Evolutionary conservation across 768 basidiomycete genomes (phyloP).

Genomic region (Ramaria rubella): DNA sequence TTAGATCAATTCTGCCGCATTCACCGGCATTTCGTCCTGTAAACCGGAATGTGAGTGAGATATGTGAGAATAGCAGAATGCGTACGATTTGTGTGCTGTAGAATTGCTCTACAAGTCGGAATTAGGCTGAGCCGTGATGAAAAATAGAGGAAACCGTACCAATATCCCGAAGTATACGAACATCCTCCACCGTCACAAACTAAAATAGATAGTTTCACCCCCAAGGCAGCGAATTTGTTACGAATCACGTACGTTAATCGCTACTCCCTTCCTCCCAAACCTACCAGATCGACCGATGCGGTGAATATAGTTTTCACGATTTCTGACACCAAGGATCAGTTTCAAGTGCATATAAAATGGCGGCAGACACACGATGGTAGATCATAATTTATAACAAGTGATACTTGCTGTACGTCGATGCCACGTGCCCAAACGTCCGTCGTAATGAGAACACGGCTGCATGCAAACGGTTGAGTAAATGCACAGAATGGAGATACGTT

Average conservation of each 20-base stretch:
- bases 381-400: slow-evolving; percentile 95
- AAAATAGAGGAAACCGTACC: slow-evolving; percentile 43
- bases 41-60: slow-evolving; percentile 20
- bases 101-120: slow-evolving; percentile 67
- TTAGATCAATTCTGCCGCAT: slow-evolving; percentile 95
- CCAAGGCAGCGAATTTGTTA: neutral
- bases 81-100: slow-evolving; percentile 90
- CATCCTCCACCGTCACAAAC: slow-evolving; percentile 94
- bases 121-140: neutral
- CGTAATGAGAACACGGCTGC: slow-evolving; percentile 86
- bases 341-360: slow-evolving; percentile 5
- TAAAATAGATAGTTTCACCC: slow-evolving; percentile 33
- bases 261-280: slow-evolving; percentile 98
- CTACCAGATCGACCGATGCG: slow-evolving; percentile 98
- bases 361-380: slow-evolving; percentile 70
- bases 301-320: slow-evolving; percentile 99
- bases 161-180: slow-evolving; percentile 94
- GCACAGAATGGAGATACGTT: slow-evolving; percentile 1
- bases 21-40: slow-evolving; percentile 98
- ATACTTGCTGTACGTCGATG: slow-evolving; percentile 97
- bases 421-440: slow-evolving; percentile 98
- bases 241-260: slow-evolving; percentile 76
- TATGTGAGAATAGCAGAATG: slow-evolving; percentile 10
- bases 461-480: neutral
- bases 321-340: slow-evolving; percentile 37